Evolutionary conservation across 306 rosid genomes (phyloP), one percentile per base, ranked within the genome.

Genomic region (Quercus alba): DNA sequence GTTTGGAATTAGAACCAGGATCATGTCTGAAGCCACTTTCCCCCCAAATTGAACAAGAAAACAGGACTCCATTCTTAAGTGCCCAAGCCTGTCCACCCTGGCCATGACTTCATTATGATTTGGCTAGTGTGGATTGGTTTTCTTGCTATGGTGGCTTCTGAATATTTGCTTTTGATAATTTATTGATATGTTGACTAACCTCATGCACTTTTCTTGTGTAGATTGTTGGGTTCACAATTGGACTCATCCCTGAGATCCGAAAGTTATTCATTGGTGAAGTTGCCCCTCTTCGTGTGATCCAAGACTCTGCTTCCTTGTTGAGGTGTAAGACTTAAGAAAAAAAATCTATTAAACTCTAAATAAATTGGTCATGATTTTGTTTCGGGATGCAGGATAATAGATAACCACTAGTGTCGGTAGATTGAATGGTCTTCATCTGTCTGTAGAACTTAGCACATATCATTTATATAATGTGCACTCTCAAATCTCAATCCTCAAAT

Each of bases 241-340:
- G 93, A 72, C 25, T 87, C 59, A 58, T 82, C 77, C 93, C 90
- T 57, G 75, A 55, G 64, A 35, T 78, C 52, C 83, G 81, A 51
- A 72, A 75, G 74, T 55, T 61, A 56, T 0, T 84, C 78, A 84
- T 87, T n/a, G 91, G 90, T 71, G 58, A 72, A 3, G 77, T 52
- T 21, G 91, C 91, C 76, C 93, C 93, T 57, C 80, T 85, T 26
- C 78, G 85, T 21, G 91, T 90, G 73, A 73, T 85, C 72, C 86
- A 87, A 62, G 90, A 84, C 78, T 75, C 88, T 1, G 81, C 90
- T 61, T 49, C 68, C 59, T 74, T 87, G 73, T 66, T 87, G 78
- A 90, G 93, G 93, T 89, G 82, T 35, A 33, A 17, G 57, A 21
- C 70, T 6, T 67, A 41, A 5, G 17, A 69, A 26, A 17, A 17